Base-by-base conservation (phyloP, 495 filamentous ascomycete species). In the Penicillium lividum region DNA sequence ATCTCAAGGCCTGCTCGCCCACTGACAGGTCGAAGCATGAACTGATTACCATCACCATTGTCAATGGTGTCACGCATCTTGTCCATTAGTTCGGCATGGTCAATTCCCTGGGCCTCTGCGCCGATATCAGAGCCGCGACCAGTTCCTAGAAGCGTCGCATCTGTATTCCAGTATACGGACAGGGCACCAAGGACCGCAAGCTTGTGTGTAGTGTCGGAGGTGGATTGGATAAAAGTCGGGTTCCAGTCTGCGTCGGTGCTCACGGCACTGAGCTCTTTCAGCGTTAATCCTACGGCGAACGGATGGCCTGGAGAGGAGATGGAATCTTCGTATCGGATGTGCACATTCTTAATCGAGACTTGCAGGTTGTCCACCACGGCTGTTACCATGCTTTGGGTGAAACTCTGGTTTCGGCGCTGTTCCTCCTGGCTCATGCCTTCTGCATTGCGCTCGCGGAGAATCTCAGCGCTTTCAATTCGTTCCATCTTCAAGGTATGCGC, bases 341-440 rank as follows among this genome's bases (percentile, higher is more conserved):
- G 94, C 51, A 98, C 95, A 68, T 97, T 97, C 81, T 96, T 98
- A 70, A 98, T 88, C 25, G 87, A 95, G 56, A 98, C 89, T 72
- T 98, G 94, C 34, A 98, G 81, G 68, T 98, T 98, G 77, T 98
- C 93, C 61, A 98, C 90, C 64, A 98, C 95, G 61, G 94, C 96
- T 25, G 94, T 96, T 34, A 93, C 85, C 56, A 98, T 74, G 71
- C 92, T 97, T 63, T 94, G 87, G 15, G 93, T 96, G 70, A 98
- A 98, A 73, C 90, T 96, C 75, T 97, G 93, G 66, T 89, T 96
- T 68, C 92, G 92, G 68, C 96, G 89, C 73, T 97, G 89, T 64
- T 98, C 94, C 68, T 98, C 94, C 63, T 84, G 84, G 66, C 87
- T 94, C 83, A 97, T 89, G 52, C 94, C 94, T 71, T 96, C 94